Conservation (phyloP, 1,284 basidiomycete genomes). For the Cutaneotrichosporon sp. region DNA sequence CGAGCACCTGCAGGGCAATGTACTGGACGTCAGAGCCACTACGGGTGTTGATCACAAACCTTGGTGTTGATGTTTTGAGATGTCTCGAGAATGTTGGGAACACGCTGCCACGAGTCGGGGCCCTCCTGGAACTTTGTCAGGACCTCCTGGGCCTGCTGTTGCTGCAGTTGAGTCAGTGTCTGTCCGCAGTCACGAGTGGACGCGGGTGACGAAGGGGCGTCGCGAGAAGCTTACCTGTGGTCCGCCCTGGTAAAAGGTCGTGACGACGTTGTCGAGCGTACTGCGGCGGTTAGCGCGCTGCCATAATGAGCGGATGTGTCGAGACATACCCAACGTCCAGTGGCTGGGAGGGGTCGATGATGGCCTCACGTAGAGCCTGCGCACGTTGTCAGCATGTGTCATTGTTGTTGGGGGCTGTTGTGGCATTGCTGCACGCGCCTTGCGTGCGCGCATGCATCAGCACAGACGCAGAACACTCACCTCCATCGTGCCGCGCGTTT, state of each 20-base stretch:
- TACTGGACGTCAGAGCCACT: slow-evolving; percentile 55
- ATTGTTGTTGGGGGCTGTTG: too few species aligned
- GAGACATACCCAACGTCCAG: slow-evolving; percentile 61
- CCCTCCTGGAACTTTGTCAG: slow-evolving; percentile 95
- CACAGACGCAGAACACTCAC: slow-evolving; percentile 17
- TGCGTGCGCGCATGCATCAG: neutral
- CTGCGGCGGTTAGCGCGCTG: slow-evolving; percentile 25
- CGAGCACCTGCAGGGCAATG: slow-evolving; percentile 88
- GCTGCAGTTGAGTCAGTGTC: slow-evolving; percentile 52
- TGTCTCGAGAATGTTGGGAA: slow-evolving; percentile 86
- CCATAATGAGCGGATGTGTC: neutral
- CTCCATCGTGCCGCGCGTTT: slow-evolving; percentile 31
- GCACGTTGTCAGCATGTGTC: slow-evolving; percentile 7
- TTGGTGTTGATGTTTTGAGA: slow-evolving; percentile 86
- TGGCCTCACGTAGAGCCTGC: slow-evolving; percentile 52
- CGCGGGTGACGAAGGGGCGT: neutral
- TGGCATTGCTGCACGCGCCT: neutral
- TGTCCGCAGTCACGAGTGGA: too few species aligned
- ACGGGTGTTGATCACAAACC: slow-evolving; percentile 54
- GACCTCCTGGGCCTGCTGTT: slow-evolving; percentile 82
- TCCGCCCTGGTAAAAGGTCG: slow-evolving; percentile 72
- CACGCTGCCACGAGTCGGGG: slow-evolving; percentile 97
- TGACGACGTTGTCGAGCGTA: slow-evolving; percentile 77
- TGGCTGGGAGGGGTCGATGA: slow-evolving; percentile 80
- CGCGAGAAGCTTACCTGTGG: slow-evolving; percentile 56